phyloP scores from a whole-genome alignment of 1,139 yeast genomes.

The Saccharomyces hybrid region DNA sequence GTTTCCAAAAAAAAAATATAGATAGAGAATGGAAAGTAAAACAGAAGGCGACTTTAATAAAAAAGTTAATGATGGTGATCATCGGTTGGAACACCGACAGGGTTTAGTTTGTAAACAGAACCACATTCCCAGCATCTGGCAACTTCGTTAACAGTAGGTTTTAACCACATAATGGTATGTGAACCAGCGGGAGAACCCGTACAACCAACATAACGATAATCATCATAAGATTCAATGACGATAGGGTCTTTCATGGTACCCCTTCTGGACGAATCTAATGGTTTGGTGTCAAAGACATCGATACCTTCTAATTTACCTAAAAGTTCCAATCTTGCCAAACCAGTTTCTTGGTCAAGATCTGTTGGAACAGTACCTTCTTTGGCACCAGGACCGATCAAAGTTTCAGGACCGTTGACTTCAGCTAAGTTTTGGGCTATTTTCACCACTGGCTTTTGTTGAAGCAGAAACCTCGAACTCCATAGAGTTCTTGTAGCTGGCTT shows the following conservation, averaged over 20 bases:
- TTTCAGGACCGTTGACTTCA: conserved; percentile 74
- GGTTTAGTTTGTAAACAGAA: conserved; percentile 82
- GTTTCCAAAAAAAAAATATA: neutral
- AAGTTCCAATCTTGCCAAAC: conserved; percentile 93
- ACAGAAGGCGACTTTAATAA: neutral
- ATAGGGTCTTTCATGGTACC: conserved; percentile 89
- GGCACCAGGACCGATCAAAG: conserved; percentile 90
- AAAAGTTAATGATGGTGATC: conserved; percentile 29
- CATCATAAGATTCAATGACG: conserved; percentile 83
- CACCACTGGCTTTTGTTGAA: conserved; percentile 31
- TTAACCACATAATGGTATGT: conserved; percentile 89
- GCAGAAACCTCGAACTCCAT: conserved; percentile 20
- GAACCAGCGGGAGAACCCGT: conserved; percentile 92
- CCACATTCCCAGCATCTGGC: conserved; percentile 99
- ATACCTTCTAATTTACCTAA: conserved; percentile 94
- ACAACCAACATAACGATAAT: conserved; percentile 94
- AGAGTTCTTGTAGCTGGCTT: conserved; percentile 27
- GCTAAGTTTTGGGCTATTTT: conserved; percentile 63
- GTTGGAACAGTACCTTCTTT: conserved; percentile 77
- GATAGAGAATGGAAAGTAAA: too few relatives aligned
- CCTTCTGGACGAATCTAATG: conserved; percentile 76
- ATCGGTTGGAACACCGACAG: conserved; percentile 74
- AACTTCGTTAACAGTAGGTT: conserved; percentile 73
- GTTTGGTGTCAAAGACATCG: conserved; percentile 87
- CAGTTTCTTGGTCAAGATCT: conserved; percentile 94